Base-by-base conservation (phyloP, 2,329 filamentous ascomycete species). In the Cryphonectria naterciae region DNA sequence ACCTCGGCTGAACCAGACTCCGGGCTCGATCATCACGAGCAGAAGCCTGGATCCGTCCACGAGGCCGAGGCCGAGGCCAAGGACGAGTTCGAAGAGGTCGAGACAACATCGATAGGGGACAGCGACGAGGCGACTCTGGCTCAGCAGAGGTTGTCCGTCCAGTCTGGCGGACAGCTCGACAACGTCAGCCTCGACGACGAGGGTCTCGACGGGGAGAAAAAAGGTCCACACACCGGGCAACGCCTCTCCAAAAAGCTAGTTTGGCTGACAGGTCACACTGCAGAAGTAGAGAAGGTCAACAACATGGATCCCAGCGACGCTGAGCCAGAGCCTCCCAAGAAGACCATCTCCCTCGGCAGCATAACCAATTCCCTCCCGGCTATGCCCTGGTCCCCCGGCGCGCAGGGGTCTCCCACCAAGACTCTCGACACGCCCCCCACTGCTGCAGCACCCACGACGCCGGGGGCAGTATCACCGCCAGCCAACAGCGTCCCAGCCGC, bases 361-460 rank as follows among this genome's bases (percentile, higher is more conserved):
- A 87, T 96, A 68, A 91, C 92, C 54, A 91, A 88, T 69, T 89
- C 87, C 62, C 85, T 96, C 66, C 91, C 93, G 49, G 86, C 92
- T 43, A 88, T 93, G 81, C 90, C 91, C 71, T 93, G 91, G 91
- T 90, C 88, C 25, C 88, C 91, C 54, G 83, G 88, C 58, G 84
- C 87, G 68, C 82, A 82, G 71, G 83, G 84, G n/a, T 43, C 61
- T 69, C 81, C 84, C 4, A 77, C 83, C 22, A 89, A 86, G 78
- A 84, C 76, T 13, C 68, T 68, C 19, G 71, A 68, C 28, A 56
- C 65, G 7, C 61, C 68, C 74, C 80, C 76, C 74, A 75, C 77
- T 68, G 32, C 32, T 32, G 32, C 32, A 46, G 75, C 78, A 62
- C 79, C 78, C 68, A 76, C 76, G 60, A 78, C 78, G n/a, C 78